Percentiles rank a stretch among this genome's conserved stretches.
Conservation (phyloP, 352 stramenopile species). For the Vaucheria bursata region DNA sequence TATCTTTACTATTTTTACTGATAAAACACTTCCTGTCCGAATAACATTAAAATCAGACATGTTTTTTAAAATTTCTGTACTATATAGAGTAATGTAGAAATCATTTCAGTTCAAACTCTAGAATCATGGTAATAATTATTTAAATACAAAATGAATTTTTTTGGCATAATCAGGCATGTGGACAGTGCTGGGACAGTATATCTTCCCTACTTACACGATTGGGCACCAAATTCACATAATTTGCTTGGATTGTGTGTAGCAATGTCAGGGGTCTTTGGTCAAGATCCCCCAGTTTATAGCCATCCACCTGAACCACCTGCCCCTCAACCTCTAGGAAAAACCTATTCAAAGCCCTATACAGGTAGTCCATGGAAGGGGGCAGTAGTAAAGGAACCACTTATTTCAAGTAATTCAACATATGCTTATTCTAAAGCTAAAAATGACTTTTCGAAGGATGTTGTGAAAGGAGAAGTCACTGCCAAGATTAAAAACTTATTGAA, state of each 20-base stretch:
- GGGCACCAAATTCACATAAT: conserved; percentile 53
- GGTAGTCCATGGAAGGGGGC: no score
- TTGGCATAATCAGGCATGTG: conserved; percentile 44
- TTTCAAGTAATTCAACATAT: no score
- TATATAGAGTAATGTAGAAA: background rate
- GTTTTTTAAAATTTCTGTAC: background rate
- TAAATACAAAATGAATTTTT: no score
- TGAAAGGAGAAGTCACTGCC: background rate
- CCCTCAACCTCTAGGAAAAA: no score
- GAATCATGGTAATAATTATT: no score
- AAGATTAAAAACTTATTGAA: background rate
- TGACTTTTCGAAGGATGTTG: background rate
- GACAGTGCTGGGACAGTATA: conserved; percentile 49
- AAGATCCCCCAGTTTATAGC: conserved; percentile 16
- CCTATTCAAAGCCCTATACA: no score
- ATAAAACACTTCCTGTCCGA: background rate
- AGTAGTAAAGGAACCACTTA: no score
- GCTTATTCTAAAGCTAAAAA: no score
- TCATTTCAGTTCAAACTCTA: no score
- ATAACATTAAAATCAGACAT: background rate
- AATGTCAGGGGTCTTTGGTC: conserved; percentile 27
- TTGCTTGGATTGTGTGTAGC: conserved; percentile 41
- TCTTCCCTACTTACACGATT: conserved; percentile 52
- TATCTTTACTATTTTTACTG: background rate
- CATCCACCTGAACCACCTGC: no score